Percentiles rank a stretch among this genome's conserved stretches.
Conservation (phyloP, 495 filamentous ascomycete genomes). For the Aspergillus baeticus region DNA sequence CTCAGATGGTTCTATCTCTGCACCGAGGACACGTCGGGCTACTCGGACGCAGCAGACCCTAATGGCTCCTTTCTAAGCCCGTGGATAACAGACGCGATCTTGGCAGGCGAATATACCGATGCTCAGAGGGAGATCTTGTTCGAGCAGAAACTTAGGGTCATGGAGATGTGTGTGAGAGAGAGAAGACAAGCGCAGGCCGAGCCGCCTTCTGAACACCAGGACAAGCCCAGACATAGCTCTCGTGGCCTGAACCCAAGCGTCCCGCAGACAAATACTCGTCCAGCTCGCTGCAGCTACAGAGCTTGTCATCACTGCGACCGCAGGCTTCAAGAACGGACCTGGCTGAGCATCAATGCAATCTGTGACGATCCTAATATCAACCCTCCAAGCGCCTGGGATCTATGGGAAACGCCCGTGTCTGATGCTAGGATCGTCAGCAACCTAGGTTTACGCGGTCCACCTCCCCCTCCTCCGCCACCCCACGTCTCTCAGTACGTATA, state of each 20-base stretch:
- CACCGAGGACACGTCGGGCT: constrained; percentile 48
- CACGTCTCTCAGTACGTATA: not conserved
- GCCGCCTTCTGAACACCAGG: not conserved
- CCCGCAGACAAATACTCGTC: not conserved
- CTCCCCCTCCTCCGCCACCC: not conserved
- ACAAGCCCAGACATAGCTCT: not conserved
- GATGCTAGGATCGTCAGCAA: constrained; percentile 12
- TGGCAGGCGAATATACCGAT: constrained; percentile 49
- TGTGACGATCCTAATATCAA: constrained; percentile 23
- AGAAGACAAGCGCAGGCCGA: constrained; percentile 3
- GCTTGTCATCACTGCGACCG: constrained; percentile 53
- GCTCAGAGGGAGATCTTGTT: constrained; percentile 41
- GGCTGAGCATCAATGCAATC: constrained; percentile 48
- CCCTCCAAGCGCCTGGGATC: constrained; percentile 15
- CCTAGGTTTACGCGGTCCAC: constrained; percentile 6
- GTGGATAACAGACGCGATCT: constrained; percentile 45
- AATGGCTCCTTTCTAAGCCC: constrained; percentile 34
- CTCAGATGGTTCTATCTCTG: constrained; percentile 70
- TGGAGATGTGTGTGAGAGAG: constrained; percentile 19
- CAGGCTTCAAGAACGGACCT: constrained; percentile 42
- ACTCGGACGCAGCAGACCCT: constrained; percentile 17
- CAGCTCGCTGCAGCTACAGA: constrained; percentile 49
- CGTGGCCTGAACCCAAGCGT: not conserved
- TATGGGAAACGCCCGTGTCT: constrained; percentile 9
- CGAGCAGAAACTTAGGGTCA: constrained; percentile 38